Evolutionary conservation across 176 grass and related monocot species (phyloP).

Genomic region (Triticum turgidum): DNA sequence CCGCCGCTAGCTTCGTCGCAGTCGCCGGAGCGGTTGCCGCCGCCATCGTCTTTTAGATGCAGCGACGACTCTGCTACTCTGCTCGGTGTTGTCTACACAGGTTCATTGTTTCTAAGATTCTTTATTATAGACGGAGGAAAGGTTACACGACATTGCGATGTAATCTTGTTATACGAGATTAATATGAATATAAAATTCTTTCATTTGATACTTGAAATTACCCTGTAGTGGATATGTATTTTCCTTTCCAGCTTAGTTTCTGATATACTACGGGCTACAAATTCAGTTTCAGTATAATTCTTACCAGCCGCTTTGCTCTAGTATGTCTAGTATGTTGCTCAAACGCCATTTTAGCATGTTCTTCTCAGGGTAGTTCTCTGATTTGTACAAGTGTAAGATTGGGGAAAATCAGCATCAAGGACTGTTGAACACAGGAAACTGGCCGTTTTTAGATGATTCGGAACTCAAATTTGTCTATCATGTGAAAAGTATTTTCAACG

Average conservation of each 20-base stretch:
- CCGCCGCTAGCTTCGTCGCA: constrained; percentile 34
- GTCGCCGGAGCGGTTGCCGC: constrained; percentile 39
- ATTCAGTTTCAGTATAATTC: background rate
- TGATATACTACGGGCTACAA: background rate
- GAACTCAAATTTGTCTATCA: too few relatives aligned
- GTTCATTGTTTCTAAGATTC: constrained; percentile 8
- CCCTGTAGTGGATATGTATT: background rate
- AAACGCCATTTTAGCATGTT: too few relatives aligned
- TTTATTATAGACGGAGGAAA: background rate
- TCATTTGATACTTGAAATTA: background rate
- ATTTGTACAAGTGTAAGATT: too few relatives aligned
- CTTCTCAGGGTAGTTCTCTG: too few relatives aligned
- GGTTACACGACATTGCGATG: background rate
- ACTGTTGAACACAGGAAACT: too few relatives aligned
- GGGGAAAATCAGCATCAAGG: too few relatives aligned
- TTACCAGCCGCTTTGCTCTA: too few relatives aligned
- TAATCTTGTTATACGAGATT: background rate
- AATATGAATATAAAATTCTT: background rate
- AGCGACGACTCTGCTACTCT: background rate
- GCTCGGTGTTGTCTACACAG: background rate
- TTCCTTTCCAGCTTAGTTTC: background rate
- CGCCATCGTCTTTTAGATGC: constrained; percentile 42
- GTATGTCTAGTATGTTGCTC: too few relatives aligned
- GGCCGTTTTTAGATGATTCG: too few relatives aligned
- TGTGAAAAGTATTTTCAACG: too few relatives aligned